Conservation (phyloP, 805 yeast genomes). For the Schwanniomyces yamadae region DNA sequence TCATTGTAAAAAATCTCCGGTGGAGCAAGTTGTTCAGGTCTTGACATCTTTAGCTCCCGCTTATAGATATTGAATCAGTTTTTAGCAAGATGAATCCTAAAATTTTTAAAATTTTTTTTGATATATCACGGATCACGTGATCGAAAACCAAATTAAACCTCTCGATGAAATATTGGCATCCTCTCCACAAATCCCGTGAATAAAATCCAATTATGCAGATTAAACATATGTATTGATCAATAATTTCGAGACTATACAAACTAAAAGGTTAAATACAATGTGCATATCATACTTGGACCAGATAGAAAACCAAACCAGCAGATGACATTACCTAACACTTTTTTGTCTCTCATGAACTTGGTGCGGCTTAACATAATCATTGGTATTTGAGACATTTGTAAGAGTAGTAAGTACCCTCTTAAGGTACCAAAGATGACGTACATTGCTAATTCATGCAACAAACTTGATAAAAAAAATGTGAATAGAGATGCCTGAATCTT, state of each 20-base stretch:
- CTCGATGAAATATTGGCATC: too few relatives aligned
- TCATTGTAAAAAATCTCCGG: conserved; percentile 95
- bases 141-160: background rate
- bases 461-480: conserved; percentile 76
- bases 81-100: too few relatives aligned
- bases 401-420: conserved; percentile 73
- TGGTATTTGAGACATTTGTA: conserved; percentile 90
- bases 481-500: conserved; percentile 69
- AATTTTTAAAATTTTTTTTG: too few relatives aligned
- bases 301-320: conserved; percentile 91
- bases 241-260: background rate
- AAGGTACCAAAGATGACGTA: conserved; percentile 75
- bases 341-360: conserved; percentile 51
- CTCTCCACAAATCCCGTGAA: too few relatives aligned
- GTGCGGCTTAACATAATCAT: conserved; percentile 64
- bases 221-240: background rate
- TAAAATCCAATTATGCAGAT: too few relatives aligned
- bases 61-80: too few relatives aligned
- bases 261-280: conserved; percentile 75
- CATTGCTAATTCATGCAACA: conserved; percentile 93
- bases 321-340: conserved; percentile 69
- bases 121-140: conserved; percentile 3
- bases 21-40: conserved; percentile 96
- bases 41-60: conserved; percentile 61
- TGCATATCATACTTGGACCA: conserved; percentile 87